Conservation (phyloP, 2,329 filamentous ascomycete genomes). For the Stagonosporopsis tanaceti region DNA sequence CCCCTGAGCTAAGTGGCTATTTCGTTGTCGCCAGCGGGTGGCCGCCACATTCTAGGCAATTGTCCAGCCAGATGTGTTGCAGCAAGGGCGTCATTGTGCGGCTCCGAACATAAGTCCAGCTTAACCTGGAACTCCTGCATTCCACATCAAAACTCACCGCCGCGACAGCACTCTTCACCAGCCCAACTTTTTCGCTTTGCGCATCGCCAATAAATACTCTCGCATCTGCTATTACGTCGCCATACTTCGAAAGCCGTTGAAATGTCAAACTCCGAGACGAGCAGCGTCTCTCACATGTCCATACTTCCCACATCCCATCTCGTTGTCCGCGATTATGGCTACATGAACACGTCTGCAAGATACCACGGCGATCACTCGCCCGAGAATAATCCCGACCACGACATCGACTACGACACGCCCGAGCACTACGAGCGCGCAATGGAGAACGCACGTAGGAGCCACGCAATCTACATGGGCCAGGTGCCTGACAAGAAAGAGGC, state of each 20-base stretch:
- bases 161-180: not conserved
- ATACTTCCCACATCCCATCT: slow-evolving; percentile 16
- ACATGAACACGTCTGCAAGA: slow-evolving; percentile 31
- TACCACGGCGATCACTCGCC: slow-evolving; percentile 38
- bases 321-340: slow-evolving; percentile 36
- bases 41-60: slow-evolving; percentile 17
- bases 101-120: slow-evolving; percentile 10
- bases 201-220: not conserved
- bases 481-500: slow-evolving; percentile 23
- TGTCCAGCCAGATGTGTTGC: slow-evolving; percentile 10
- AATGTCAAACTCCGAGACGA: slow-evolving; percentile 15
- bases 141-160: slow-evolving; percentile 7
- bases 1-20: slow-evolving; percentile 17
- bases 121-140: slow-evolving; percentile 10
- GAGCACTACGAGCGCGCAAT: slow-evolving; percentile 32
- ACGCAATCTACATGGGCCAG: slow-evolving; percentile 34
- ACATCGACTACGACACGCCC: slow-evolving; percentile 33
- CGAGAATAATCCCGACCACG: slow-evolving; percentile 38
- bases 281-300: slow-evolving; percentile 16
- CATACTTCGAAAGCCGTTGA: not conserved
- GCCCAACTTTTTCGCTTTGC: not conserved
- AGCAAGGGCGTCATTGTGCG: slow-evolving; percentile 21
- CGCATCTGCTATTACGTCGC: not conserved
- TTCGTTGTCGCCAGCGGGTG: slow-evolving; percentile 9
- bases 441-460: slow-evolving; percentile 34